Percentiles rank a stretch among this genome's conserved stretches.
Evolutionary conservation across 192 early-diverging fungal genomes (phyloP).

Genomic region (Fimicolochytrium jonesii): DNA sequence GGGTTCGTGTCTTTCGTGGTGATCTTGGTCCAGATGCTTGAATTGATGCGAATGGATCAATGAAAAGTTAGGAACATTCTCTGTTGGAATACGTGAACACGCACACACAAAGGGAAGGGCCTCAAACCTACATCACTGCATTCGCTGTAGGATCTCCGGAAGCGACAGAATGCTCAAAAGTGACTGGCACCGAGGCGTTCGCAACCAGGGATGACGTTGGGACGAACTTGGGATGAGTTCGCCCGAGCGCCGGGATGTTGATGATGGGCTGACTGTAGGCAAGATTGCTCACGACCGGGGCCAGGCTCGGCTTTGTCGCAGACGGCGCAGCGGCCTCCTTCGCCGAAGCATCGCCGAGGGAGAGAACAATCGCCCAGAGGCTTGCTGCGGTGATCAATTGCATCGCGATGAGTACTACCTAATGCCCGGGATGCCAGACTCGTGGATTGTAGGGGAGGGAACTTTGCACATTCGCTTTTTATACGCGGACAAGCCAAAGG

Average conservation of each 20-base stretch:
- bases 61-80: background rate
- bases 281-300: background rate
- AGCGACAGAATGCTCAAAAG: conserved; percentile 34
- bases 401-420: no score
- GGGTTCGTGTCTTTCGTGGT: conserved; percentile 4
- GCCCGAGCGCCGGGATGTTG: conserved; percentile 3
- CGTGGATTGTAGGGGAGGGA: no score
- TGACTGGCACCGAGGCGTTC: background rate
- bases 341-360: no score
- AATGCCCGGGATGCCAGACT: no score
- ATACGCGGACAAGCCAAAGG: no score
- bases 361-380: no score
- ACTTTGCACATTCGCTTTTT: no score
- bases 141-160: conserved; percentile 30
- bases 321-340: no score
- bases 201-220: background rate
- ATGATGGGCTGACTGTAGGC: conserved; percentile 9
- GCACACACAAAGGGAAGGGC: no score
- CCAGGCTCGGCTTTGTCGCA: no score
- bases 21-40: conserved; percentile 38
- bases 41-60: background rate
- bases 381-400: no score
- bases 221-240: background rate
- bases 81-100: background rate
- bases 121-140: conserved; percentile 29